Percentiles rank a stretch among this genome's conserved stretches.
phyloP scores from a whole-genome alignment of 2,329 filamentous ascomycete species.

The Cordyceps militaris region DNA sequence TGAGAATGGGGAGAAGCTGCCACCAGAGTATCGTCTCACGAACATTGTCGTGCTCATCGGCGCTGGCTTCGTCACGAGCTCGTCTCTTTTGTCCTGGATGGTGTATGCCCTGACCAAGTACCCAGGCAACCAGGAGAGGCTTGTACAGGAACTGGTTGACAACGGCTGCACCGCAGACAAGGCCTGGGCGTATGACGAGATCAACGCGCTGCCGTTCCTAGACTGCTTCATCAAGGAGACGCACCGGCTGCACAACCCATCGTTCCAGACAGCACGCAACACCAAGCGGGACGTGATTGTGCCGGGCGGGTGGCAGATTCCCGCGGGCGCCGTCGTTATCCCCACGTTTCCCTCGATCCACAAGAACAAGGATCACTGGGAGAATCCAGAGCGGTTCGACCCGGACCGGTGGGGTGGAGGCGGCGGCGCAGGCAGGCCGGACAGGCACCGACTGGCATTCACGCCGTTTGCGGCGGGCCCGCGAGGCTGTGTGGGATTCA shows the following conservation, averaged over 20 bases:
- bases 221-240: constrained; percentile 50
- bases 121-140: constrained; percentile 41
- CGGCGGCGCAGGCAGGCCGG: constrained; percentile 31
- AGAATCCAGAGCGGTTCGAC: constrained; percentile 45
- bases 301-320: constrained; percentile 46
- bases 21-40: constrained; percentile 20
- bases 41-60: constrained; percentile 38
- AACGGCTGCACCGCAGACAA: constrained; percentile 28
- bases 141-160: constrained; percentile 47
- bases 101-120: constrained; percentile 43
- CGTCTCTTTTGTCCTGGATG: constrained; percentile 45
- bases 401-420: constrained; percentile 45
- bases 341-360: constrained; percentile 37
- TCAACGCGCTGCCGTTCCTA: constrained; percentile 37
- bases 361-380: constrained; percentile 44
- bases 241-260: constrained; percentile 47
- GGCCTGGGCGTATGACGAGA: constrained; percentile 36
- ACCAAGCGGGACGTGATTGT: constrained; percentile 43
- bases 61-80: constrained; percentile 49
- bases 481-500: constrained; percentile 51
- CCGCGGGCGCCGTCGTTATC: constrained; percentile 40
- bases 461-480: constrained; percentile 47
- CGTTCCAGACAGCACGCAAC: constrained; percentile 49
- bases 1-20: constrained; percentile 41
- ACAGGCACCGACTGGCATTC: constrained; percentile 40